Conservation (phyloP, 176 grass and related monocot genomes). For the Triticum monococcum region DNA sequence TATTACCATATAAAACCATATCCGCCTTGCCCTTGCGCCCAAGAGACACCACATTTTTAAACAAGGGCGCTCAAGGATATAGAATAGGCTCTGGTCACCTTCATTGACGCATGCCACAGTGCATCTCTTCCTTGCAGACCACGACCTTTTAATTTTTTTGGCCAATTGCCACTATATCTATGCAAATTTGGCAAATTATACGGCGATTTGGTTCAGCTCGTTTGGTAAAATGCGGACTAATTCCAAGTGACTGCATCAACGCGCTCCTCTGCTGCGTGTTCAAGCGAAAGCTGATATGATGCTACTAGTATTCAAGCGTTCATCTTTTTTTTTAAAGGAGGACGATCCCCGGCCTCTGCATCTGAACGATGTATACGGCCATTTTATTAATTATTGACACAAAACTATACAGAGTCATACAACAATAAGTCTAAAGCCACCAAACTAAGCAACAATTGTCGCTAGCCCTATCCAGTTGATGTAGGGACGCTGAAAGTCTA, state of each 20-base stretch:
- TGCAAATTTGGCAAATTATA: background rate
- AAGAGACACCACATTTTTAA: background rate
- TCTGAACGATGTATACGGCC: no score
- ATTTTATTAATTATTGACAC: no score
- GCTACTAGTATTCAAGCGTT: no score
- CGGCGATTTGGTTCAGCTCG: background rate
- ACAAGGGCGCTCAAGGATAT: background rate
- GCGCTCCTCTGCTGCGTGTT: no score
- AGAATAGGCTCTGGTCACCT: conserved; percentile 13
- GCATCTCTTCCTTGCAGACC: background rate
- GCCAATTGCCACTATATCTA: background rate
- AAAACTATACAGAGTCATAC: no score
- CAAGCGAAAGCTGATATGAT: no score
- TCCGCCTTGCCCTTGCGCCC: background rate
- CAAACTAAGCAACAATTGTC: no score
- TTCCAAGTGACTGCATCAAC: background rate
- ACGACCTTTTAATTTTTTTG: background rate
- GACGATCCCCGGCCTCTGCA: no score
- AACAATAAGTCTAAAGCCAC: no score
- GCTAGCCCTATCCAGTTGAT: no score
- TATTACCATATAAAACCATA: conserved; percentile 40
- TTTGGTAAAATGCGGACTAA: background rate
- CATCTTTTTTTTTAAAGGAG: no score
- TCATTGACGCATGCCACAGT: background rate
- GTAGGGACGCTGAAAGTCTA: no score